Evolutionary conservation across 257 asterid genomes (phyloP).

Genomic region (Solanum chaucha): DNA sequence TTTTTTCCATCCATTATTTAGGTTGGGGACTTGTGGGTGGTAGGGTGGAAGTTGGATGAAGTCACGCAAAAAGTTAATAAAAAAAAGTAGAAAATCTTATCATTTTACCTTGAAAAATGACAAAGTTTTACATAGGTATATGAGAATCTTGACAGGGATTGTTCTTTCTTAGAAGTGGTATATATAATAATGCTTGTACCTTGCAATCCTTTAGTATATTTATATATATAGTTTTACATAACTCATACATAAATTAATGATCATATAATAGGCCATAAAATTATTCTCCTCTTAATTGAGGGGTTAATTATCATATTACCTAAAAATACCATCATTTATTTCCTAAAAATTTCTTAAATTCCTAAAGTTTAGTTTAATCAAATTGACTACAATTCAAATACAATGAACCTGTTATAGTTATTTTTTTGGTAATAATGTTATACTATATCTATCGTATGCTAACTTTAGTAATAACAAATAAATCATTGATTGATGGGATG

Average conservation of each 20-base stretch:
- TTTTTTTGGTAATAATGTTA: not conserved
- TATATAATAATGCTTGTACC: not conserved
- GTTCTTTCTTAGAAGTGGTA: not conserved
- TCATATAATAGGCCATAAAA: not conserved
- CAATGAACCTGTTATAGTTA: not conserved
- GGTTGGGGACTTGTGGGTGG: not conserved
- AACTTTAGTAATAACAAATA: not conserved
- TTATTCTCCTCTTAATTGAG: not conserved
- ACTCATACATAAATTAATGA: not conserved
- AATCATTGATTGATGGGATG: not conserved
- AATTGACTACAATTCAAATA: not conserved
- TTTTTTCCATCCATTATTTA: no score
- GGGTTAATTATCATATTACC: not conserved
- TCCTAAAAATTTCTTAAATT: not conserved
- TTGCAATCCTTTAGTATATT: not conserved
- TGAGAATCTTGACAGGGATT: not conserved
- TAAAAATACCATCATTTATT: not conserved
- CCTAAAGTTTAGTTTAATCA: not conserved
- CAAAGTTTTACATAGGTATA: not conserved
- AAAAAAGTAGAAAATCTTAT: not conserved
- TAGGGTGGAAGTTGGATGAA: not conserved
- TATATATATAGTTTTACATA: not conserved
- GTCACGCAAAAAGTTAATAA: not conserved
- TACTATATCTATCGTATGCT: not conserved
- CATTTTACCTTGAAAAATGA: slow-evolving; percentile 1